Percentiles rank a stretch among this genome's conserved stretches.
These are phyloP conservation scores for Salix brachista DNA, from an alignment of 345 rosid species.

Conservation along the genomic window DNA sequence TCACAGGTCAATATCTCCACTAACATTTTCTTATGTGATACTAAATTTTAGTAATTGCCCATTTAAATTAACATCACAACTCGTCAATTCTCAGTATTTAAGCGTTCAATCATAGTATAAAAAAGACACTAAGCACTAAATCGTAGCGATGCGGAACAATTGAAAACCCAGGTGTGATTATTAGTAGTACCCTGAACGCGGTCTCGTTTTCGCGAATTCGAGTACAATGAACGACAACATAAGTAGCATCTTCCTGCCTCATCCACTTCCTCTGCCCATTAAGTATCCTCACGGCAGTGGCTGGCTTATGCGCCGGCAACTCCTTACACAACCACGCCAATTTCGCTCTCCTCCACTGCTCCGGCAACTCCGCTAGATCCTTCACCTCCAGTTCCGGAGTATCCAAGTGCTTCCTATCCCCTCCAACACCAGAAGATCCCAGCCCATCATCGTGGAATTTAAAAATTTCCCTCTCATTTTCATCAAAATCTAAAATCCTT, in stretches of 20 bases:
- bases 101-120: not conserved
- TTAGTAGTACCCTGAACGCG: conserved; percentile 50
- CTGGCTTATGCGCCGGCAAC: conserved; percentile 66
- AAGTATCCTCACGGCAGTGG: conserved; percentile 58
- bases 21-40: not conserved
- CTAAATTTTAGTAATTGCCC: not conserved
- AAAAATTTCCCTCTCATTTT: conserved; percentile 3
- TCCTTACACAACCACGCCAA: conserved; percentile 93
- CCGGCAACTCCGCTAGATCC: conserved; percentile 70
- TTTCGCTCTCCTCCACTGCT: conserved; percentile 82
- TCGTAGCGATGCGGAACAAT: not conserved
- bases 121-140: not conserved
- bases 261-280: conserved; percentile 87
- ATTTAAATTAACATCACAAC: not conserved
- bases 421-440: conserved; percentile 18
- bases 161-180: not conserved
- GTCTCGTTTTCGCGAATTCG: conserved; percentile 84
- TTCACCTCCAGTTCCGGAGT: conserved; percentile 51
- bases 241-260: conserved; percentile 77
- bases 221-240: conserved; percentile 60
- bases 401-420: conserved; percentile 37
- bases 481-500: conserved; percentile 19
- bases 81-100: not conserved
- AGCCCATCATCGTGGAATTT: conserved; percentile 10
- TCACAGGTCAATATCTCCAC: not conserved